These are phyloP conservation scores for Debaryomyces sp. DNA, from an alignment of 1,139 yeast species.

Conservation along the genomic window DNA sequence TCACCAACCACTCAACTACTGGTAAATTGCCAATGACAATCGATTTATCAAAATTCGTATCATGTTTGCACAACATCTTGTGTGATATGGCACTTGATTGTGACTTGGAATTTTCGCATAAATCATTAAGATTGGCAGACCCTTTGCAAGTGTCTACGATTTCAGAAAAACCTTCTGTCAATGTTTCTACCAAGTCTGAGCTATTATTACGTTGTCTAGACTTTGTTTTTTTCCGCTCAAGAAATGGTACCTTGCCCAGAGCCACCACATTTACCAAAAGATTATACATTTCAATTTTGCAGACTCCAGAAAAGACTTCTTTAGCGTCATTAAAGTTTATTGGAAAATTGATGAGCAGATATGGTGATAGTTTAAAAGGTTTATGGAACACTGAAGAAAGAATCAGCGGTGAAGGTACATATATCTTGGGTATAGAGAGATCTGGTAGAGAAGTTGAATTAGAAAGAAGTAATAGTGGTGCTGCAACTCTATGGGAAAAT, in stretches of 20 bases:
- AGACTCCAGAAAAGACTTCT: conserved; percentile 87
- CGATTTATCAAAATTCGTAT: conserved; percentile 71
- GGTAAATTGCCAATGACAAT: conserved; percentile 58
- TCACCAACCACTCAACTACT: conserved; percentile 69
- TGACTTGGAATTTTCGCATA: conserved; percentile 83
- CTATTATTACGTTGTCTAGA: conserved; percentile 77
- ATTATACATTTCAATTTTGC: conserved; percentile 63
- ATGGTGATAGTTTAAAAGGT: conserved; percentile 67
- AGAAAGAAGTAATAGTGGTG: conserved; percentile 80
- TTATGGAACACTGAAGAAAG: conserved; percentile 88
- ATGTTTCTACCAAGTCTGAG: conserved; percentile 88
- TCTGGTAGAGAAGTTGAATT: conserved; percentile 54
- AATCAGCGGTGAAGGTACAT: conserved; percentile 65
- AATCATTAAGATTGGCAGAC: conserved; percentile 75
- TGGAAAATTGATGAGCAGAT: conserved; percentile 72
- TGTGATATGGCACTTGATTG: conserved; percentile 75
- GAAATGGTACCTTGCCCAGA: conserved; percentile 69
- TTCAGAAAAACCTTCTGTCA: conserved; percentile 66
- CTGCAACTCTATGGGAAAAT: conserved; percentile 90
- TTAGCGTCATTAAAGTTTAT: conserved; percentile 76
- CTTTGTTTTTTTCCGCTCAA: conserved; percentile 76
- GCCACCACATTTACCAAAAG: conserved; percentile 86
- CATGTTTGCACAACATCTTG: conserved; percentile 68
- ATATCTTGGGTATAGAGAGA: conserved; percentile 67
- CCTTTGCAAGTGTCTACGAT: conserved; percentile 52